Base-by-base conservation (phyloP, 352 stramenopile species). In the Phytophthora citricola region DNA sequence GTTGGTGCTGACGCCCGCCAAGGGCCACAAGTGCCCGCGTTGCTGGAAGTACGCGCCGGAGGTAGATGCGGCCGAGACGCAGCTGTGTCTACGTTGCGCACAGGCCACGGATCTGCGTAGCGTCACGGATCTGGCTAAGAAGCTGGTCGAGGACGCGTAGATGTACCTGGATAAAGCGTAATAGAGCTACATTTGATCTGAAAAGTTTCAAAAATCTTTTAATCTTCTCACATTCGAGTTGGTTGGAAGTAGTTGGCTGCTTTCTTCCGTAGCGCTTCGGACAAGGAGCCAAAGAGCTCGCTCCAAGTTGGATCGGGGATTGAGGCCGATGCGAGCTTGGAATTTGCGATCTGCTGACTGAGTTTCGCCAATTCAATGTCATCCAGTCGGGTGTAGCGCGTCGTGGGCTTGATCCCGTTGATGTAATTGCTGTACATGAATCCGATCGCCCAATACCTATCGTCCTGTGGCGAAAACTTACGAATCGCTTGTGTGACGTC, bases 41-140 rank as follows among this genome's bases (percentile, higher is more conserved):
- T 97, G 90, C 81, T 97, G 88, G 88, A 95, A 96, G 66, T 94
- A 93, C 58, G 68, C 78, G 27, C 44, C 58, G 0, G 83, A 90
- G 38, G 83, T 92, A 7, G 81, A 92, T 50, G 75, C 56, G 1
- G 59, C 48, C 0, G 83, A 89, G 71, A 80, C 77, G 24, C 71
- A 73, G 52, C 66, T 92, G 17, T 92, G 83, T 57, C 9, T 78
- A 29, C 83, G 83, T 32, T 92, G 83, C 58, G 76, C 77, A 8
- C 31, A 56, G 4, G 83, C 80, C 51, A 90, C 83, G 8, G 58
- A 81, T 50, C 49, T 89, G 20, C 31, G 63, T 9, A 88, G 69
- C 39, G 73, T 89, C 63, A 51, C 39, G 9, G 80, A 89, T 53
- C 61, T 92, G 29, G 77, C 79, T 17, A 70, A 68, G 26, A 61